Evolutionary conservation across 2,329 filamentous ascomycete species (phyloP).

Genomic region (Penicillium sp.): DNA sequence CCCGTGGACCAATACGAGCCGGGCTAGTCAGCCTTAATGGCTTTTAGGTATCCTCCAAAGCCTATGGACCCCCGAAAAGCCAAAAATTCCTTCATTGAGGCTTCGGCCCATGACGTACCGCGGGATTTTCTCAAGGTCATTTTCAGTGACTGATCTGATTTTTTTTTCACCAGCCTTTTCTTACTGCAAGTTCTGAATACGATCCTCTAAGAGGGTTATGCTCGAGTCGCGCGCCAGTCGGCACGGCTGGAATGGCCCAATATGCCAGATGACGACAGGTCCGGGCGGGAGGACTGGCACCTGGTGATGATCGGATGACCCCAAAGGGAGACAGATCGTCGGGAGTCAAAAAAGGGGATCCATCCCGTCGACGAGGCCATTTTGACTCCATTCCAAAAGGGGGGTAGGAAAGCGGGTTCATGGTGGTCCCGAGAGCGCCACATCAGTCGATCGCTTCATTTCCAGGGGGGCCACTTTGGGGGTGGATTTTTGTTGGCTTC

Average conservation of each 20-base stretch:
- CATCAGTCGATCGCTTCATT: not conserved
- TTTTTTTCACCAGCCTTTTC: not conserved
- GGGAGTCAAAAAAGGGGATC: not conserved
- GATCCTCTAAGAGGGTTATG: not conserved
- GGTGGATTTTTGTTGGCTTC: slow-evolving; percentile 1
- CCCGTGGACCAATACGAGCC: not conserved
- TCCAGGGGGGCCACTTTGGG: not conserved
- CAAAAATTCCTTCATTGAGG: not conserved
- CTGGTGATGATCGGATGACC: not conserved
- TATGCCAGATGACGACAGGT: slow-evolving; percentile 3
- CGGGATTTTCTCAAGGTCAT: not conserved
- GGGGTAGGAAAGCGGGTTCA: not conserved
- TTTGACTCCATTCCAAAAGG: slow-evolving; percentile 1
- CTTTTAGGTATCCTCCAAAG: not conserved
- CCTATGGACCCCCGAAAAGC: not conserved
- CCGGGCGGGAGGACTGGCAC: not conserved
- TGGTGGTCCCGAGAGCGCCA: slow-evolving; percentile 2
- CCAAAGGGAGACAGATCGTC: not conserved
- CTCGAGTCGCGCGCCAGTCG: not conserved
- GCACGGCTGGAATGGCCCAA: not conserved
- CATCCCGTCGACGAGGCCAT: not conserved
- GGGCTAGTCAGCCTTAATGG: not conserved
- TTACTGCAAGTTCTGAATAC: not conserved
- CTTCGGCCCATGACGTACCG: not conserved
- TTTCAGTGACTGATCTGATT: not conserved